Percentiles rank a stretch among this genome's conserved stretches.
Evolutionary conservation across 2,329 filamentous ascomycete species (phyloP).

Genomic region (Botrytis paeoniae): DNA sequence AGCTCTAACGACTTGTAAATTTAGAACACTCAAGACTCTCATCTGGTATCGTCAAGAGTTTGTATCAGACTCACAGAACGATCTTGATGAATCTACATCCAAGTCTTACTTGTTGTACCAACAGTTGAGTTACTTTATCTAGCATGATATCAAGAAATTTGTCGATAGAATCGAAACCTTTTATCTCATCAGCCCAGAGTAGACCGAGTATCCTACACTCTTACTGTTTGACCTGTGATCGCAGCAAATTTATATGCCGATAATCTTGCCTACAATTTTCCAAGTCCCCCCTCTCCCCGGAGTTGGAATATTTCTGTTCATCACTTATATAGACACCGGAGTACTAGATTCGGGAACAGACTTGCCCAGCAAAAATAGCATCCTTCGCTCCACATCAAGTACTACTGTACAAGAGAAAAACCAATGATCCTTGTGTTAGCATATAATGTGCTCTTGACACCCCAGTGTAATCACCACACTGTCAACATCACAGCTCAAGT

Average conservation of each 20-base stretch:
- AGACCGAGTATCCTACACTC: neutral
- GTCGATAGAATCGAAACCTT: accelerated
- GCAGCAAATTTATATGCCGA: neutral
- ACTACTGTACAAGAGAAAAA: neutral
- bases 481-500: neutral
- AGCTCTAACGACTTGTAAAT: neutral
- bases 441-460: neutral
- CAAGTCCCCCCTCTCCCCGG: neutral
- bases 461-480: neutral
- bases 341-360: neutral
- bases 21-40: neutral
- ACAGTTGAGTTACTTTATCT: neutral
- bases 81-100: neutral
- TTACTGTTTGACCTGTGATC: neutral
- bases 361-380: neutral
- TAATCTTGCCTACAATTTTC: neutral
- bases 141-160: neutral
- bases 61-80: neutral
- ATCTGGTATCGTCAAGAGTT: neutral
- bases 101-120: neutral
- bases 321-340: neutral
- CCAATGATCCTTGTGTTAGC: neutral
- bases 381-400: neutral
- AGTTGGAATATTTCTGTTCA: neutral
- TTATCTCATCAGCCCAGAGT: neutral